phyloP scores from a whole-genome alignment of 768 basidiomycete species.

The Termitomyces sp. region DNA sequence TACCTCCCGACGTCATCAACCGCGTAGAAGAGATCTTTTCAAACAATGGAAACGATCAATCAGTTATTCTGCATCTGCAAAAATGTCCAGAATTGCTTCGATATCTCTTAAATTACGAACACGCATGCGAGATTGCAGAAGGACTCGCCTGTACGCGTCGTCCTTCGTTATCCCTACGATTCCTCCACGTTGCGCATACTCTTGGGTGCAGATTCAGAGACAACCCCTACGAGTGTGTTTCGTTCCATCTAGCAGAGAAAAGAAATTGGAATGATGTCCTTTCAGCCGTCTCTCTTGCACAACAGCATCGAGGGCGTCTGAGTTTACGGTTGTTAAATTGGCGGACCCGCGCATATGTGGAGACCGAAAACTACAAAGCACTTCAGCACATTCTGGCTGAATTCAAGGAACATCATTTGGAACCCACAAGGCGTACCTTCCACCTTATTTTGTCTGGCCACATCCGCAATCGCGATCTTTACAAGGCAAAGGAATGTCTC shows the following conservation, averaged over 20 bases:
- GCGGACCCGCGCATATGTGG: constrained; percentile 59
- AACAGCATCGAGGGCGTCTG: constrained; percentile 43
- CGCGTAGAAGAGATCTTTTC: constrained; percentile 9
- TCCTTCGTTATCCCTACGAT: constrained; percentile 39
- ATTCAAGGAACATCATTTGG: constrained; percentile 42
- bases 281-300: constrained; percentile 44
- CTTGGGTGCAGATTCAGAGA: constrained; percentile 49
- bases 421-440: constrained; percentile 61
- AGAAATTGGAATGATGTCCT: constrained; percentile 52
- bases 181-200: constrained; percentile 45
- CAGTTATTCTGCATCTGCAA: constrained; percentile 17
- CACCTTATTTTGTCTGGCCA: constrained; percentile 66
- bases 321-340: constrained; percentile 66
- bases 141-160: constrained; percentile 27
- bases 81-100: constrained; percentile 18
- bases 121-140: constrained; percentile 28
- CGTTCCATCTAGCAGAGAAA: constrained; percentile 43
- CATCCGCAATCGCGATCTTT: constrained; percentile 65
- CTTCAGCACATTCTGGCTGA: constrained; percentile 47
- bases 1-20: constrained; percentile 10
- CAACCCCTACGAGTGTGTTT: constrained; percentile 57
- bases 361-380: constrained; percentile 44
- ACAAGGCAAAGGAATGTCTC: constrained; percentile 51
- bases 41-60: neutral
- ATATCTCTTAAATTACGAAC: constrained; percentile 31